Percentiles rank a stretch among this genome's conserved stretches.
Evolutionary conservation across 140 eudicot genomes (phyloP).

Genomic region (Bidens hawaiensis): DNA sequence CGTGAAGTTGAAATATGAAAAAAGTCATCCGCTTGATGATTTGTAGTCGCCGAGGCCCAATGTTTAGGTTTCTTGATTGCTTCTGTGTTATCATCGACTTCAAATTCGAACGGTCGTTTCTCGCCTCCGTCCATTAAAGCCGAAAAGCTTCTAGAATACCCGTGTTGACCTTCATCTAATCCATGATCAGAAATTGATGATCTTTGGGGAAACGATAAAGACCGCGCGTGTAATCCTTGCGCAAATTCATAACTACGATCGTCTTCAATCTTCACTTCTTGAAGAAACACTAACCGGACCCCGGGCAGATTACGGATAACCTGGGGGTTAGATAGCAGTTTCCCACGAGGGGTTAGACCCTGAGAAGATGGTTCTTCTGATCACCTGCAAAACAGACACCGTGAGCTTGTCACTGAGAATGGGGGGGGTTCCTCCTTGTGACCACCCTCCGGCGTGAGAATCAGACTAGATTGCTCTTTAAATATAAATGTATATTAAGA

Average conservation of each 20-base stretch:
- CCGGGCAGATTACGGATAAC: too few relatives aligned
- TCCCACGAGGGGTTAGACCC: too few relatives aligned
- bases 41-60: slow-evolving; percentile 45
- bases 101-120: slow-evolving; percentile 50
- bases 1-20: slow-evolving; percentile 32
- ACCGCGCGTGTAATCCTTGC: slow-evolving; percentile 30
- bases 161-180: slow-evolving; percentile 36
- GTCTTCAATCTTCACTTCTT: slow-evolving; percentile 28
- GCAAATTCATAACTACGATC: slow-evolving; percentile 26
- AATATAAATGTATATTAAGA: too few relatives aligned
- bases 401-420: too few relatives aligned
- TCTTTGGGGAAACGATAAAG: slow-evolving; percentile 48
- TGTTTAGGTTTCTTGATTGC: slow-evolving; percentile 49
- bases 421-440: too few relatives aligned
- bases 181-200: slow-evolving; percentile 36
- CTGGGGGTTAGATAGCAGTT: too few relatives aligned
- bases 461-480: too few relatives aligned
- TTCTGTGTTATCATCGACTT: slow-evolving; percentile 37
- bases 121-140: slow-evolving; percentile 48
- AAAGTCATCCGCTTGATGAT: slow-evolving; percentile 34
- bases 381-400: too few relatives aligned
- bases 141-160: slow-evolving; percentile 40
- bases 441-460: too few relatives aligned
- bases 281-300: too few relatives aligned
- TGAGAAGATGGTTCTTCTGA: too few relatives aligned